Evolutionary conservation across 2,329 filamentous ascomycete species (phyloP).

Genomic region (Claviceps sp.): DNA sequence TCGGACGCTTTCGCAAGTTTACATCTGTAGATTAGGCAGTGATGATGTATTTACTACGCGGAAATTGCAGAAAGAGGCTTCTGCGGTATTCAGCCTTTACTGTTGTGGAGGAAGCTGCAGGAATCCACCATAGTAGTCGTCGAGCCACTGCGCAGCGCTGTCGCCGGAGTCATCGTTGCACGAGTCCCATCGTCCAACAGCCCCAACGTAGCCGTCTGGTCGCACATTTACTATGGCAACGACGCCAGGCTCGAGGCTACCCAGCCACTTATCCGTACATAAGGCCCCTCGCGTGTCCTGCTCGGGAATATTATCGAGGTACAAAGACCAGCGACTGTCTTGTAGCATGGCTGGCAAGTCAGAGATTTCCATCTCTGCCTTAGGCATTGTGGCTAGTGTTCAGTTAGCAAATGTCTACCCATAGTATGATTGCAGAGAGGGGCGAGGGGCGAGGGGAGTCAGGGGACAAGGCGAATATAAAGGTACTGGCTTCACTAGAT

Average conservation of each 20-base stretch:
- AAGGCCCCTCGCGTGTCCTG: slow-evolving; percentile 36
- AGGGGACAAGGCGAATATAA: too few relatives aligned
- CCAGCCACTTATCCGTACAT: slow-evolving; percentile 59
- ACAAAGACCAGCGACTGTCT: slow-evolving; percentile 57
- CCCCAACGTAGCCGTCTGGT: slow-evolving; percentile 62
- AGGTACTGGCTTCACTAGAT: slow-evolving; percentile 6
- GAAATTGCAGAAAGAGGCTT: not conserved
- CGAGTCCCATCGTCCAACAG: slow-evolving; percentile 41
- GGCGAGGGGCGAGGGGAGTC: too few relatives aligned
- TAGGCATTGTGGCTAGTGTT: slow-evolving; percentile 40
- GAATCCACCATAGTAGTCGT: slow-evolving; percentile 40
- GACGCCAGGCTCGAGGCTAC: slow-evolving; percentile 39
- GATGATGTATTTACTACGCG: not conserved
- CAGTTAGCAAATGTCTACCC: not conserved
- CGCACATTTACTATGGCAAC: slow-evolving; percentile 55
- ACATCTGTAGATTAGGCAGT: not conserved
- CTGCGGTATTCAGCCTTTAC: too few relatives aligned
- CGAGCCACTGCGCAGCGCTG: slow-evolving; percentile 40
- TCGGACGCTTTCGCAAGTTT: not conserved
- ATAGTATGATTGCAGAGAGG: not conserved
- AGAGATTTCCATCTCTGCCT: slow-evolving; percentile 49
- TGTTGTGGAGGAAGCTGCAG: slow-evolving; percentile 32
- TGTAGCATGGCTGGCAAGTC: slow-evolving; percentile 50
- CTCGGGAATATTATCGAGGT: slow-evolving; percentile 51
- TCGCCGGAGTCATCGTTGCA: slow-evolving; percentile 35